phyloP scores from a whole-genome alignment of 2,329 filamentous ascomycete species.

The Ophiosphaerella herpotricha region DNA sequence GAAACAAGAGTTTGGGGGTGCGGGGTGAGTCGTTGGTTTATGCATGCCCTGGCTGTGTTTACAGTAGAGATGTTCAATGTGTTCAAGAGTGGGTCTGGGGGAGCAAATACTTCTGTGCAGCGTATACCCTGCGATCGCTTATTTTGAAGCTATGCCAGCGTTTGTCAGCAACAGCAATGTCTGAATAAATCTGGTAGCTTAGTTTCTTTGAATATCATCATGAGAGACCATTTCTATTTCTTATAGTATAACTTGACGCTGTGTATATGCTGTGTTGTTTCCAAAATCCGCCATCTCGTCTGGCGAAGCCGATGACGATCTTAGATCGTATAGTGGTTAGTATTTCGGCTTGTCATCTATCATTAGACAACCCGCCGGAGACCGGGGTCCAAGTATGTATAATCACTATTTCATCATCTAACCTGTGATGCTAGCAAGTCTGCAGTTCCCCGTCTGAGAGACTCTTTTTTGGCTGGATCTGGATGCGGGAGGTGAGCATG shows the following conservation, averaged over 20 bases:
- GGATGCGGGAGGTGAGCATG: background rate
- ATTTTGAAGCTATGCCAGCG: background rate
- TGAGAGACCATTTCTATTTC: no score
- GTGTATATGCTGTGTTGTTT: background rate
- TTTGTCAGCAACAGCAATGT: background rate
- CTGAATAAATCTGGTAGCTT: no score
- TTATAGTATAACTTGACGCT: background rate
- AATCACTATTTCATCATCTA: no score
- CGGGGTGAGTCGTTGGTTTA: background rate
- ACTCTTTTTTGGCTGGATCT: background rate
- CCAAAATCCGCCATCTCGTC: constrained; percentile 2
- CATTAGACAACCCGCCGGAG: constrained; percentile 14
- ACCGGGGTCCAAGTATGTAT: constrained; percentile 14
- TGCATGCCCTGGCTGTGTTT: background rate
- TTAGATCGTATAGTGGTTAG: constrained; percentile 24
- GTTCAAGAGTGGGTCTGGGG: background rate
- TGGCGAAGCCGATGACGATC: constrained; percentile 4
- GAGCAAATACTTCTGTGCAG: constrained; percentile 2
- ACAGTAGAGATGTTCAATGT: background rate
- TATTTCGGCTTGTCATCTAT: constrained; percentile 23
- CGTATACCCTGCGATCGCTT: constrained; percentile 11
- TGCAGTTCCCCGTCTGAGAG: constrained; percentile 11
- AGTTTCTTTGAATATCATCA: no score
- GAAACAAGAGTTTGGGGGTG: background rate
- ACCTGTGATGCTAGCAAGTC: no score